Evolutionary conservation across 1,284 basidiomycete species (phyloP).

Genomic region (Macrocybe sp.): DNA sequence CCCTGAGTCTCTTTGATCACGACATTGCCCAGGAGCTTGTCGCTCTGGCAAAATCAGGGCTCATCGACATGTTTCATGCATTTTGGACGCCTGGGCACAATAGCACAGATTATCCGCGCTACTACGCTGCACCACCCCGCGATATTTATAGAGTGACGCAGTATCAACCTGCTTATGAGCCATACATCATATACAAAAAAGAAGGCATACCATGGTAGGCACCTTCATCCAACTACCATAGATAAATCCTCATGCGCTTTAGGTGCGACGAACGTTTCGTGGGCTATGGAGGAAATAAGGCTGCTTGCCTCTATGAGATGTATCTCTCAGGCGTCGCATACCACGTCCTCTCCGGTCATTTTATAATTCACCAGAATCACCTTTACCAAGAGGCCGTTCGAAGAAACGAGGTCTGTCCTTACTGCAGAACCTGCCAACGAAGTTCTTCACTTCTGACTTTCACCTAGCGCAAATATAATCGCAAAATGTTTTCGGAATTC

Average conservation of each 20-base stretch:
- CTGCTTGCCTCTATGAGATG: slow-evolving; percentile 48
- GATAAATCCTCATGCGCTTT: background rate
- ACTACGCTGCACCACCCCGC: slow-evolving; percentile 56
- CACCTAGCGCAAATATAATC: slow-evolving; percentile 64
- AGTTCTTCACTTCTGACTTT: slow-evolving; percentile 1
- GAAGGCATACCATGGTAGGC: slow-evolving; percentile 68
- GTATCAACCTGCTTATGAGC: slow-evolving; percentile 81
- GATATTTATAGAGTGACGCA: slow-evolving; percentile 68
- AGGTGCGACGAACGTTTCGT: slow-evolving; percentile 87
- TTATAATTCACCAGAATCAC: slow-evolving; percentile 82
- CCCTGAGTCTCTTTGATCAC: slow-evolving; percentile 5
- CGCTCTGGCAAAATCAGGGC: slow-evolving; percentile 44
- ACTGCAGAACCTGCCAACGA: background rate
- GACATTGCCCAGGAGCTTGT: slow-evolving; percentile 42
- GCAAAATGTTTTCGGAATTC: slow-evolving; percentile 73
- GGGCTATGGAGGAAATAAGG: slow-evolving; percentile 70
- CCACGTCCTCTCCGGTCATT: slow-evolving; percentile 80
- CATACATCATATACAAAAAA: slow-evolving; percentile 76
- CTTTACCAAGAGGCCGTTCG: slow-evolving; percentile 71
- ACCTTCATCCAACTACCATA: background rate
- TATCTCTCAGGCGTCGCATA: slow-evolving; percentile 59
- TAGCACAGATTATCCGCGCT: slow-evolving; percentile 70
- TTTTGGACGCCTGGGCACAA: slow-evolving; percentile 76
- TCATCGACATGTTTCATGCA: slow-evolving; percentile 71
- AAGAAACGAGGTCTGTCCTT: slow-evolving; percentile 50